A percentile compares a stretch with the other conserved stretches of the same genome.
These are phyloP conservation scores for Fomitopsis betulina DNA, from an alignment of 1,284 basidiomycete genomes.

Conservation along the genomic window DNA sequence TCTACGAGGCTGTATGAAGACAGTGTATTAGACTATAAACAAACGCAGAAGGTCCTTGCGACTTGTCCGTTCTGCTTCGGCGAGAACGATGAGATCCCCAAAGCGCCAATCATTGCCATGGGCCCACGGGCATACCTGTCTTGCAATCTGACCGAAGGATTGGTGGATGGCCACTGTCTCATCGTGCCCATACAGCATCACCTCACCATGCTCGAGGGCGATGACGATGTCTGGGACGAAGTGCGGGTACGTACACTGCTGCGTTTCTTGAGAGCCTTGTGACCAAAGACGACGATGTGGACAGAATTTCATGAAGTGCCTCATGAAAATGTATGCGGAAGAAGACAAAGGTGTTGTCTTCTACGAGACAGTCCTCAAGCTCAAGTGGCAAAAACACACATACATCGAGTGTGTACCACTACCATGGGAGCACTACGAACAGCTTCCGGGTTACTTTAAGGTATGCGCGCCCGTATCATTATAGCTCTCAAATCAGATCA, in stretches of 20 bases:
- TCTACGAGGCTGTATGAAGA: conserved; percentile 1
- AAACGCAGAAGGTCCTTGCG: conserved; percentile 88
- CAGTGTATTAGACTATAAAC: conserved; percentile 75
- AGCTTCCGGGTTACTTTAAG: conserved; percentile 92
- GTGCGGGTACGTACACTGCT: conserved; percentile 59
- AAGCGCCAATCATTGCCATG: conserved; percentile 84
- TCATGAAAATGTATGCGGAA: conserved; percentile 92
- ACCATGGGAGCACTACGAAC: conserved; percentile 79
- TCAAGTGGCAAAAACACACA: conserved; percentile 88
- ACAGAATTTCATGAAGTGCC: conserved; percentile 98
- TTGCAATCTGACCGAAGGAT: conserved; percentile 82
- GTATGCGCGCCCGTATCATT: conserved; percentile 32
- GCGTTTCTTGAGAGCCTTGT: not conserved
- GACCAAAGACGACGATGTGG: no score
- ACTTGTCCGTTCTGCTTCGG: conserved; percentile 86
- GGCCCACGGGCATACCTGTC: conserved; percentile 89
- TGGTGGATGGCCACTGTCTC: conserved; percentile 85
- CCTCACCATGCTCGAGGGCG: conserved; percentile 86
- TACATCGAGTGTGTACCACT: conserved; percentile 92
- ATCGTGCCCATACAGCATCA: conserved; percentile 97
- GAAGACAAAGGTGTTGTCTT: conserved; percentile 90
- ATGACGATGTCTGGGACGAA: conserved; percentile 99
- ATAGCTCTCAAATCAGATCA: not conserved
- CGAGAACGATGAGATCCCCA: conserved; percentile 82
- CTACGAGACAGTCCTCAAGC: conserved; percentile 85